A percentile compares a stretch with the other conserved stretches of the same genome.
Conservation (phyloP, 2,329 filamentous ascomycete species). For the Epichloe gansuensis region DNA sequence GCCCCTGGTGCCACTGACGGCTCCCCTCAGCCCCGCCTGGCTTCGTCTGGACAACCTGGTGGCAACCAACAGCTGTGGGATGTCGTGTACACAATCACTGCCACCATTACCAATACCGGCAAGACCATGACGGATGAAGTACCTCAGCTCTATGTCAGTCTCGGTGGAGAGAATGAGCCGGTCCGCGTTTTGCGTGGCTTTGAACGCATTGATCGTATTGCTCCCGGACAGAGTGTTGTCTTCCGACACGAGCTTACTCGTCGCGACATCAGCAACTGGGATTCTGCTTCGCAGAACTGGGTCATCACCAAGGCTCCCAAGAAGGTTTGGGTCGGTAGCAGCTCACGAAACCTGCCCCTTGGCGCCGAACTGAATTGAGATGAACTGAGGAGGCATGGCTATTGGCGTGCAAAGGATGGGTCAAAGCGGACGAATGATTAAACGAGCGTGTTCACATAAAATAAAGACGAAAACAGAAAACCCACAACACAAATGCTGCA, state of each 20-base stretch:
- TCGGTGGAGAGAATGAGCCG: conserved; percentile 66
- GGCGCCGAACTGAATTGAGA: conserved; percentile 8
- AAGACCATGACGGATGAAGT: conserved; percentile 54
- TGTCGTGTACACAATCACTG: conserved; percentile 53
- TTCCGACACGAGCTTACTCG: conserved; percentile 62
- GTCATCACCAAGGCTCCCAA: conserved; percentile 42
- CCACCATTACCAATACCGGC: conserved; percentile 62
- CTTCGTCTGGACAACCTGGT: conserved; percentile 43
- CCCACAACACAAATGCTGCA: too few species aligned
- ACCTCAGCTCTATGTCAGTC: conserved; percentile 65
- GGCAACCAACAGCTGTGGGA: conserved; percentile 58
- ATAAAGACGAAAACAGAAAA: not conserved
- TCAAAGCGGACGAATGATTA: not conserved
- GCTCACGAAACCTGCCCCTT: conserved; percentile 42
- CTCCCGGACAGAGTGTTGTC: conserved; percentile 51
- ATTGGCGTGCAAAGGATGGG: not conserved
- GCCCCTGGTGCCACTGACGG: conserved; percentile 46
- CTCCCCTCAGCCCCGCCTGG: conserved; percentile 41
- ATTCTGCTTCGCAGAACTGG: conserved; percentile 72
- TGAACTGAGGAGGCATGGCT: not conserved
- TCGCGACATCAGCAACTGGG: conserved; percentile 82
- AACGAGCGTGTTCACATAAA: not conserved
- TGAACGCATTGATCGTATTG: conserved; percentile 57
- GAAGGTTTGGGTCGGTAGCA: conserved; percentile 42
- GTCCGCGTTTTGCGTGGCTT: conserved; percentile 63